Evolutionary conservation across 805 yeast genomes (phyloP), one percentile per base, ranked within the genome.

Genomic region (Candida hungchunana): DNA sequence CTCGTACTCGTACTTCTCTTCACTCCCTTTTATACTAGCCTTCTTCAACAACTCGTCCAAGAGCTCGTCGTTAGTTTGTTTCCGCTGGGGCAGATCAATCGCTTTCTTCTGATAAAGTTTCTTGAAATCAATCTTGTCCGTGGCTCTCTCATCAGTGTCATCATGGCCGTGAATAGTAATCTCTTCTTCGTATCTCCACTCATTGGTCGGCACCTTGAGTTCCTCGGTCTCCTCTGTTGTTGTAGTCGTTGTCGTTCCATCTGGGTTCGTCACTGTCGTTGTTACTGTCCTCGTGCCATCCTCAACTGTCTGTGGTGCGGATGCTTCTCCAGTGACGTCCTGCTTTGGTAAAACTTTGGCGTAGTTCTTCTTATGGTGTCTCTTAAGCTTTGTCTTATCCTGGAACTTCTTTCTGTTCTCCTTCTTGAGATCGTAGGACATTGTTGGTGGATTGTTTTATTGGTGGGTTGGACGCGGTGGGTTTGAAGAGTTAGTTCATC

Each of bases 331-430:
- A 1, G 43, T 40, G 4, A 32, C 37, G 5, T 35, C 40, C 18
- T 41, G 46, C 4, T 43, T 24, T 15, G 47, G 41, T 19, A 55
- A 47, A 5, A 64, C 51, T 56, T 64, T 44, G 47, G 56, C 43
- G 51, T 66, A 47, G 59, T 62, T 37, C 57, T 64, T 32, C 59
- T 64, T 32, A 46, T 66, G 71, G 15, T 53, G 59, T 5, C 62
- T 48, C 37, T 66, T 66, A 10, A 63, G 53, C 34, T 55, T 58
- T 20, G 60, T 56, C 41, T 63, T 65, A 36, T 66, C 71, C 36
- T 59, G 65, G 39, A 63, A 66, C 48, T 60, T 63, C 55, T 61
- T 64, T 9, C 70, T 49, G 41, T 65, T 65, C 42, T 64, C 71
- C 25, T 54, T 46, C 51, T 66, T 66, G 20, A 62, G 31, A 27